These are phyloP conservation scores for Colletotrichum sansevieriae DNA, from an alignment of 2,329 filamentous ascomycete genomes.

Conservation along the genomic window DNA sequence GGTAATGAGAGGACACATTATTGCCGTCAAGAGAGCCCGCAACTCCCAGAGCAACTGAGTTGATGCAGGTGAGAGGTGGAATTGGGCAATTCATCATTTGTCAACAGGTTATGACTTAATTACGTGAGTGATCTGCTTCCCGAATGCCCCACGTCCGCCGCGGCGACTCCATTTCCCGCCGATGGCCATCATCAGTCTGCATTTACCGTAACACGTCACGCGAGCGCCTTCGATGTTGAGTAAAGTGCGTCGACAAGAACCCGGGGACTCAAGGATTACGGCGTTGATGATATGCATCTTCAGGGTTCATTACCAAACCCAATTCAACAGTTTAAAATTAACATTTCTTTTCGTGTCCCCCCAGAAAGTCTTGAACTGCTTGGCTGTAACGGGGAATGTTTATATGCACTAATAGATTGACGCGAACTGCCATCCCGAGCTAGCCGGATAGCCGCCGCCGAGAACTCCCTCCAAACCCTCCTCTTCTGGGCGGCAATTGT, in stretches of 20 bases:
- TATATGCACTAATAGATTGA: slow-evolving; percentile 8
- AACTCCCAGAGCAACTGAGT: not conserved
- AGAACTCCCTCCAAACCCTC: slow-evolving; percentile 4
- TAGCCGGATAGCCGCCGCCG: slow-evolving; percentile 40
- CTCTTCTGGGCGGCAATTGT: not conserved
- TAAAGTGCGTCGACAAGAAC: not conserved
- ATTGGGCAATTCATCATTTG: not conserved
- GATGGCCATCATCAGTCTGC: not conserved
- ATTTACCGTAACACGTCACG: slow-evolving; percentile 27
- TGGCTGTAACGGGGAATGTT: slow-evolving; percentile 31
- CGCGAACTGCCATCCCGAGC: slow-evolving; percentile 22
- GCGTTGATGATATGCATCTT: not conserved
- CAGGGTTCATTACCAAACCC: slow-evolving; percentile 5
- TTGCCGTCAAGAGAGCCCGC: not conserved
- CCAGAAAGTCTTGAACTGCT: slow-evolving; percentile 16
- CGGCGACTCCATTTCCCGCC: slow-evolving; percentile 16
- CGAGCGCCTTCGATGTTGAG: slow-evolving; percentile 15
- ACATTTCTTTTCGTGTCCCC: not conserved
- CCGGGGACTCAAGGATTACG: too few relatives aligned
- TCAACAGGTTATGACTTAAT: slow-evolving; percentile 19
- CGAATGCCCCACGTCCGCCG: slow-evolving; percentile 8
- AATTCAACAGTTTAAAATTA: slow-evolving; percentile 1
- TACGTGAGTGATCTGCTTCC: slow-evolving; percentile 17
- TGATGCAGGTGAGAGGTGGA: not conserved
- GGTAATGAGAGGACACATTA: slow-evolving; percentile 3